Conservation (phyloP, 225 moss, liverwort and hornwort species). For the Marchantia polymorpha region DNA sequence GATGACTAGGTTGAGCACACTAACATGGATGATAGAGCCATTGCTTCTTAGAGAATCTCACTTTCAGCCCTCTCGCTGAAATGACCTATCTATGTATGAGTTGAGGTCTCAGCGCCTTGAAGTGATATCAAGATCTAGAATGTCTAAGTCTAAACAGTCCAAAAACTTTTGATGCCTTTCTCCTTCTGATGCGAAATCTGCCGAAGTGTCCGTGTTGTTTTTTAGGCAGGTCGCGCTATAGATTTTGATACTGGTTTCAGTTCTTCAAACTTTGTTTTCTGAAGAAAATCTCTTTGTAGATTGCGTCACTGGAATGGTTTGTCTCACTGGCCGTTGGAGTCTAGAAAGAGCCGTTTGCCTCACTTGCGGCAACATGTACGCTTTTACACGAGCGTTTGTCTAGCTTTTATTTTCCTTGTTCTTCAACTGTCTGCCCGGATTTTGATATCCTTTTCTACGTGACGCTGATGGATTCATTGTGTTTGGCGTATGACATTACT, state of each 20-base stretch:
- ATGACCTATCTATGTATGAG: neutral
- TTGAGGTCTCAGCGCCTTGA: neutral
- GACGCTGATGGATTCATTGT: neutral
- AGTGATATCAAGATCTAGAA: neutral
- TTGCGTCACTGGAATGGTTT: neutral
- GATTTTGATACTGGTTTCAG: neutral
- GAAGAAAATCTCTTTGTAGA: neutral
- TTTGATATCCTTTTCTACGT: neutral
- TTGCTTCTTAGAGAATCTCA: neutral
- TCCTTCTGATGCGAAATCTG: neutral
- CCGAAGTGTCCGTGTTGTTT: neutral
- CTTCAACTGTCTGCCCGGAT: neutral
- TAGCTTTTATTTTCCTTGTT: neutral
- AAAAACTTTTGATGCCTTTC: neutral
- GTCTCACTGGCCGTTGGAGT: neutral
- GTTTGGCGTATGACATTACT: neutral
- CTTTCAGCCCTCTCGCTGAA: neutral
- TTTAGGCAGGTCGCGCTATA: neutral
- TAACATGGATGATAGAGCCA: neutral
- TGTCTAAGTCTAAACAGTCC: neutral
- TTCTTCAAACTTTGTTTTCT: neutral
- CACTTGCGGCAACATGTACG: neutral
- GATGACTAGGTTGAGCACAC: neutral
- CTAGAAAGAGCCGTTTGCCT: neutral
- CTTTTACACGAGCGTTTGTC: too few species aligned